Conservation (phyloP, 2,329 filamentous ascomycete species). For the Onygenales sp. region DNA sequence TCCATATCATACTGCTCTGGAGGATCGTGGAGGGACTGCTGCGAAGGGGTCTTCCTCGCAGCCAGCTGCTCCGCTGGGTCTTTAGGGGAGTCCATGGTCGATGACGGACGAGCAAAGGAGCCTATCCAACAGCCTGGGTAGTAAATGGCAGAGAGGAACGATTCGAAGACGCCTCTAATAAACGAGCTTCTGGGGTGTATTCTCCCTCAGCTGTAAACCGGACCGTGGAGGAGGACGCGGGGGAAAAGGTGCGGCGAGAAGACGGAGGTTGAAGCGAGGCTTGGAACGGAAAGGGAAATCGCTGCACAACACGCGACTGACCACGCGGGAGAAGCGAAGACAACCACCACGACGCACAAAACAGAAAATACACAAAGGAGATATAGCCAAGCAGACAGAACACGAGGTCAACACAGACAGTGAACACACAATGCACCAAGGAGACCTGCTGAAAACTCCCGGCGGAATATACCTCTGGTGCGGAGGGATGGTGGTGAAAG, state of each 20-base stretch:
- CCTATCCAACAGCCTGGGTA: too few relatives aligned
- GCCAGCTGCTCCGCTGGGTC: background rate
- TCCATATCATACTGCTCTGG: slow-evolving; percentile 2
- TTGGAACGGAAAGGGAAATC: background rate
- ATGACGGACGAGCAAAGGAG: background rate
- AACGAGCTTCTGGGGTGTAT: too few relatives aligned
- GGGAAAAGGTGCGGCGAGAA: background rate
- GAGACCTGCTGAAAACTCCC: too few relatives aligned
- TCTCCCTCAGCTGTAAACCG: too few relatives aligned
- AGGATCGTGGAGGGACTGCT: background rate
- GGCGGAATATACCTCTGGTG: too few relatives aligned
- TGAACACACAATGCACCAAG: too few relatives aligned
- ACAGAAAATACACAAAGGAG: background rate
- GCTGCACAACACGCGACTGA: background rate
- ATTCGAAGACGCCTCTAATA: too few relatives aligned
- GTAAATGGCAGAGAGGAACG: too few relatives aligned
- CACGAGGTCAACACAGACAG: too few relatives aligned
- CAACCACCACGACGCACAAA: background rate
- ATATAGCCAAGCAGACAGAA: background rate
- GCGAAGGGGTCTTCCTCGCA: background rate
- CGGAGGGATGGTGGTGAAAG: too few relatives aligned
- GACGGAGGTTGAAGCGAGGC: background rate
- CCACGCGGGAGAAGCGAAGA: background rate
- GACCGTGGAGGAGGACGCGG: background rate
- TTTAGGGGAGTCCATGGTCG: background rate